Percentiles rank a stretch among this genome's conserved stretches.
phyloP scores from a whole-genome alignment of 306 rosid genomes.

The Vicia villosa region DNA sequence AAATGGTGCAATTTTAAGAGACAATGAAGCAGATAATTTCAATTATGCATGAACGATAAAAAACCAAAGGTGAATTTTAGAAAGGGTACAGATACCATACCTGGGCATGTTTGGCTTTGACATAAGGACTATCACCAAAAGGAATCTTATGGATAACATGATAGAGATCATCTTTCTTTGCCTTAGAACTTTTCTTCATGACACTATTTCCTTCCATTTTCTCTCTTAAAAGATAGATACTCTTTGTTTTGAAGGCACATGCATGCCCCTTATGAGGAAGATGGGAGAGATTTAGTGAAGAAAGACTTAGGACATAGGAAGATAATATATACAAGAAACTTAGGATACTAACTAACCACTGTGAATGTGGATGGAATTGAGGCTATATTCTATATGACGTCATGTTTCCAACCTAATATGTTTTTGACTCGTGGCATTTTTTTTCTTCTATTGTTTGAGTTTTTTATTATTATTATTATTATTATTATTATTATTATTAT shows the following conservation, averaged over 20 bases:
- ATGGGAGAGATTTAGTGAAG: conserved; percentile 24
- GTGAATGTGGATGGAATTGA: conserved; percentile 40
- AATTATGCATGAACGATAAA: not conserved
- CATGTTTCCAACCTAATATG: not conserved
- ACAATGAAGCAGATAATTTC: not conserved
- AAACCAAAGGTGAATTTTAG: not conserved
- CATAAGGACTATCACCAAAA: conserved; percentile 84
- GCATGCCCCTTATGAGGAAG: conserved; percentile 27
- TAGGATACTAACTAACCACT: not conserved
- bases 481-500: too few species aligned
- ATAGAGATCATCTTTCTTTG: conserved; percentile 64
- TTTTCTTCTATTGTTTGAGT: not conserved
- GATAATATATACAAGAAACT: conserved; percentile 36
- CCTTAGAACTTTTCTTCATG: conserved; percentile 42
- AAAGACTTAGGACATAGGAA: conserved; percentile 17
- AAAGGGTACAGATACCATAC: conserved; percentile 31
- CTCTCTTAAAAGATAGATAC: not conserved
- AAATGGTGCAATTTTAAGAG: conserved; percentile 12
- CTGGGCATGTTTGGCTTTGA: conserved; percentile 94
- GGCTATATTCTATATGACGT: conserved; percentile 36
- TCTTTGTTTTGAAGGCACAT: not conserved
- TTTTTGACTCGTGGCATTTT: conserved; percentile 21
- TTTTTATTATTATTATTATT: too few species aligned
- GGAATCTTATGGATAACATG: too few species aligned
- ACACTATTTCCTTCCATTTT: conserved; percentile 46